Base-by-base conservation (phyloP, 352 stramenopile genomes). In the Pythium angustatum region DNA sequence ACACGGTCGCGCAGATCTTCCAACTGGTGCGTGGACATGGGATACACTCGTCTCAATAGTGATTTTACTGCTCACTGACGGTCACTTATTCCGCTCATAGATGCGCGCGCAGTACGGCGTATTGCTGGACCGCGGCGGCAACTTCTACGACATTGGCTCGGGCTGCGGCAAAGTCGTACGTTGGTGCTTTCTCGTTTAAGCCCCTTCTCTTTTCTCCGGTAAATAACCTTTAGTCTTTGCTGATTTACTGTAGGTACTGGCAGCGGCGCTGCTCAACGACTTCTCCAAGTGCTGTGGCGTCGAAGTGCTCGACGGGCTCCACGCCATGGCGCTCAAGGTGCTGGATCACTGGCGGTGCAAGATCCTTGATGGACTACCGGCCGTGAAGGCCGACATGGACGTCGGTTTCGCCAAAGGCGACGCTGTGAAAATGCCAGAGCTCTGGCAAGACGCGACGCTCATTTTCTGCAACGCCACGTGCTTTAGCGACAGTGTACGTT, bases 391-490 rank as follows among this genome's bases (percentile, higher is more conserved):
- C 0, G 72, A 85, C 31, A 69, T 87, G 30, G 78, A 89, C 52
- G 72, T 89, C 17, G 78, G 76, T 8, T 89, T 86, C 33, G 71
- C 59, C 27, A 83, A 83, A 50, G 77, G 58, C 0, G 80, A 89
- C 49, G 78, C 71, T 6, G 66, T 73, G 24, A 76, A 85, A 17
- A 63, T 72, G 10, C 45, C 58, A 11, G 75, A 81, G n/a, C 56
- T 85, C 45, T 89, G 80, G 80, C 51, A 55, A 5, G 80, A 89
- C 56, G 80, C 76, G 24, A 83, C 80, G 30, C 60, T 89, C 28
- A 71, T 89, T 27, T 80, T 89, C 51, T 89, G 80, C 66, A 89
- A 89, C 57, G 75, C 78, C 54, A 89, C 80, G 43, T 89, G 80
- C 60, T 89, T 89, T 48, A 87, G 78, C 43, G 80, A 87, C 71